Conservation (phyloP, 108 stramenopile genomes). For the Fragilaria crotonensis region DNA sequence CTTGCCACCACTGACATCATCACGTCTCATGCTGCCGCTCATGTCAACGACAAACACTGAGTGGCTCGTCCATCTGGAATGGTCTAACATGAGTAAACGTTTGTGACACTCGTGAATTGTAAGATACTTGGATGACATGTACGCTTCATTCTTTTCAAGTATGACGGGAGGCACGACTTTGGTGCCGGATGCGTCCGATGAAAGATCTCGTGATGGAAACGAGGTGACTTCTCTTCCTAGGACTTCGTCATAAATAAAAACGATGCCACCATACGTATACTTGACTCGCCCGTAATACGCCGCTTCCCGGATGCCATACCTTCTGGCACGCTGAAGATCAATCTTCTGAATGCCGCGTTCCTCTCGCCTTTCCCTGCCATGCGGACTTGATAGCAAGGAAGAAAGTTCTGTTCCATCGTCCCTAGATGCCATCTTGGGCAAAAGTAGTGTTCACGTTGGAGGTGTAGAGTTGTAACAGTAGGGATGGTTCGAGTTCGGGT, state of each 20-base stretch:
- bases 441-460: not conserved
- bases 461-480: no score
- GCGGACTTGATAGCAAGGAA: conserved; percentile 1
- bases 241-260: conserved; percentile 36
- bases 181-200: conserved; percentile 19
- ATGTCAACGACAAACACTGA: conserved; percentile 49
- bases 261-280: conserved; percentile 38
- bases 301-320: conserved; percentile 36
- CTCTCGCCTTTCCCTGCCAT: conserved; percentile 30
- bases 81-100: not conserved
- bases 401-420: conserved; percentile 1
- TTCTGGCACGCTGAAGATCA: conserved; percentile 37
- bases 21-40: conserved; percentile 33
- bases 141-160: conserved; percentile 13
- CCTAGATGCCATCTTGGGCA: not conserved
- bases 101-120: not conserved
- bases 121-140: not conserved
- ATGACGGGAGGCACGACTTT: conserved; percentile 22
- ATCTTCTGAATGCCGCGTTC: conserved; percentile 45
- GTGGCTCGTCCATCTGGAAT: conserved; percentile 29
- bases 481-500: no score
- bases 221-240: conserved; percentile 31
- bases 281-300: conserved; percentile 25
- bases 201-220: conserved; percentile 3
- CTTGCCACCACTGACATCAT: conserved; percentile 40